A percentile compares a stretch with the other conserved stretches of the same genome.
Evolutionary conservation across 371 early-diverging fungal species (phyloP).

Genomic region (Spraguea lophii): DNA sequence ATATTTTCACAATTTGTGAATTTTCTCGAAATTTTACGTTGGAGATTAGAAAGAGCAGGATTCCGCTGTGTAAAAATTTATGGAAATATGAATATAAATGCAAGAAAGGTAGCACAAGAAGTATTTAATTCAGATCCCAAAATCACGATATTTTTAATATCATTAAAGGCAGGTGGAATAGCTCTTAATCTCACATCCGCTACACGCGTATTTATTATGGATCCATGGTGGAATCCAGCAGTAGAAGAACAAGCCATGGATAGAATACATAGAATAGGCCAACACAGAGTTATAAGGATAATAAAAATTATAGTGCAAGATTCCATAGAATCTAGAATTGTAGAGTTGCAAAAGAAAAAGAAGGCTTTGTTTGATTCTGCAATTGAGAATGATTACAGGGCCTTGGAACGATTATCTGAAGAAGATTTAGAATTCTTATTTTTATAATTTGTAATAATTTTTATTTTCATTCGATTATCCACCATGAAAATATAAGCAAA

Average conservation of each 20-base stretch:
- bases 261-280: conserved; percentile 61
- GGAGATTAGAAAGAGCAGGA: conserved; percentile 73
- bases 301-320: conserved; percentile 62
- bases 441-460: too few relatives aligned
- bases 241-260: conserved; percentile 66
- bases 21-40: conserved; percentile 69
- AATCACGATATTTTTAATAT: conserved; percentile 53
- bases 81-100: conserved; percentile 64
- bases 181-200: conserved; percentile 81
- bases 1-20: conserved; percentile 72
- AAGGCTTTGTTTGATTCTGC: conserved; percentile 64
- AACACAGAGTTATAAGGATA: conserved; percentile 50
- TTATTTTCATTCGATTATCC: too few relatives aligned
- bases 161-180: conserved; percentile 75
- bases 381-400: conserved; percentile 52
- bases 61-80: conserved; percentile 70
- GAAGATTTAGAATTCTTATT: conserved; percentile 30
- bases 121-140: conserved; percentile 56
- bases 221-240: conserved; percentile 80
- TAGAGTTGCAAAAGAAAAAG: conserved; percentile 78
- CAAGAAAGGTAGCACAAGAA: conserved; percentile 57
- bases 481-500: too few relatives aligned
- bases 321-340: conserved; percentile 71
- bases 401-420: conserved; percentile 13
- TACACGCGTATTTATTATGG: conserved; percentile 60